Base-by-base conservation (phyloP, 257 asterid species). In the Avicennia marina region DNA sequence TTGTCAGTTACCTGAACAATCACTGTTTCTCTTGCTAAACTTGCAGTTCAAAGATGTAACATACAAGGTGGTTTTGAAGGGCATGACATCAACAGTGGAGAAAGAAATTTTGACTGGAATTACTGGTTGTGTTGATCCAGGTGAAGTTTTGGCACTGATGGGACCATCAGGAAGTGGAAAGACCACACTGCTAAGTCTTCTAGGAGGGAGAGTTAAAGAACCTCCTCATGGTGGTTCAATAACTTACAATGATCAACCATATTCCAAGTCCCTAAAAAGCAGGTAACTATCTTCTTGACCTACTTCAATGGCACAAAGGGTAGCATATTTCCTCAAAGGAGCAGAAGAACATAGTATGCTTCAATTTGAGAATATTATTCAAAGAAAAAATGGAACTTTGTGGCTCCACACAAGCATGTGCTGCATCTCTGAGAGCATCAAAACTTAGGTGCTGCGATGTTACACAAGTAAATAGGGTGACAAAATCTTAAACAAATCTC, bases 121-220 rank as follows among this genome's bases (percentile, higher is more conserved):
- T 31, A 80, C 67, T 0, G 99, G 99, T 16, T 76, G 86, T 0
- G 94, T 82, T 41, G 80, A 73, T 66, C 99, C 99, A 0, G 97
- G 99, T 11, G 97, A 93, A 62, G 94, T 93, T 48, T 53, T 93
- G 49, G 99, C 99, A 2, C 72, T 93, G 27, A 93, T 93, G 99
- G 99, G 99, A 33, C 99, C 99, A 32, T 93, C 99, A 5, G 99
- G 99, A 47, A 81, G 99, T 45, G 99, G 99, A 40, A 93, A 93
- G 76, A 93, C 99, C 13, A 75, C 99, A 0, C 67, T 93, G 3
- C 81, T 93, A 75, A 86, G 87, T 54, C 62, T 89, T 18, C 83
- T 93, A 2, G 97, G 99, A 57, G 97, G 99, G 38, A 66, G 99
- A 58, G 63, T 71, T 4, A 75, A 72, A 55, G 86, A 75, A 22